Evolutionary conservation across 139 green algal species (phyloP).

Genomic region (Chlorella sorokiniana): DNA sequence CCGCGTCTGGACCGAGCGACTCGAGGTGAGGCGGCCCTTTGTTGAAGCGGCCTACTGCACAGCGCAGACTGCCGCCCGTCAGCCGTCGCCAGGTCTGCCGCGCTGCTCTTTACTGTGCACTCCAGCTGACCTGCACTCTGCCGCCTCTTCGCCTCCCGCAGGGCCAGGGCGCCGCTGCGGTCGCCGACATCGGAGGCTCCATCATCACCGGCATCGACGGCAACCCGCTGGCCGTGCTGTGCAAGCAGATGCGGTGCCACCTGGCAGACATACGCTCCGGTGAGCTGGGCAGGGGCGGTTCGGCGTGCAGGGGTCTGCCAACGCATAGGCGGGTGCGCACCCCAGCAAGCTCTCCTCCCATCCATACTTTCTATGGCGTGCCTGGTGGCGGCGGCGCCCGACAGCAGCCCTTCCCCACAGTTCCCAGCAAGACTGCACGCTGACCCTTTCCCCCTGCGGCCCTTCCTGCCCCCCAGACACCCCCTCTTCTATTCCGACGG

Average conservation of each 20-base stretch:
- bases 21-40: slow-evolving; percentile 54
- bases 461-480: slow-evolving; percentile 39
- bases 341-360: too few relatives aligned
- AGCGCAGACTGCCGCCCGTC: not conserved
- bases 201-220: slow-evolving; percentile 94
- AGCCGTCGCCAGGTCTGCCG: not conserved
- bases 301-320: not conserved
- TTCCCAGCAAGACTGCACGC: too few relatives aligned
- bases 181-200: slow-evolving; percentile 88
- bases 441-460: not conserved
- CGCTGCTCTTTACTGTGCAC: too few relatives aligned
- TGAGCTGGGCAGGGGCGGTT: not conserved
- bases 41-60: not conserved
- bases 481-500: slow-evolving; percentile 72
- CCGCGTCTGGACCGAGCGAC: slow-evolving; percentile 75
- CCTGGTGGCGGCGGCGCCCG: too few relatives aligned
- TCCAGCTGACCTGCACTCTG: too few relatives aligned
- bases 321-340: too few relatives aligned
- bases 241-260: slow-evolving; percentile 73
- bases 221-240: slow-evolving; percentile 92
- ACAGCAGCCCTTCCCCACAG: too few relatives aligned
- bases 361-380: not conserved
- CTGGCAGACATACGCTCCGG: slow-evolving; percentile 77
- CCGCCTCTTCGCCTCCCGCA: too few relatives aligned
- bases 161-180: slow-evolving; percentile 45